These are phyloP conservation scores for Hypoxylon sp. DNA, from an alignment of 2,329 filamentous ascomycete species.

Conservation along the genomic window DNA sequence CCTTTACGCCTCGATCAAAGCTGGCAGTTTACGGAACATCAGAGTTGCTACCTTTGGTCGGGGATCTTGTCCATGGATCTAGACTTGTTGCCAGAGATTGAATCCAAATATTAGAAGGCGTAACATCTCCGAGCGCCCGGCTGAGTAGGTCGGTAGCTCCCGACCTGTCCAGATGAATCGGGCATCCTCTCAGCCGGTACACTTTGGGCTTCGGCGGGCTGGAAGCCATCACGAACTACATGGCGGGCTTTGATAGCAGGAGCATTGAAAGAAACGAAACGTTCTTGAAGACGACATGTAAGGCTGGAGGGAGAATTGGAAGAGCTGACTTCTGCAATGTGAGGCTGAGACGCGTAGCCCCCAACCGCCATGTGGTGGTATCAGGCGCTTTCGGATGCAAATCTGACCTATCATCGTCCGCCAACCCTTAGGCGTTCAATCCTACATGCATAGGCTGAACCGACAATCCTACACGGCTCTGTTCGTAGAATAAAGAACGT, in stretches of 20 bases:
- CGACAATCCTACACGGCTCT: background rate
- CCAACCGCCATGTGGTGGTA: background rate
- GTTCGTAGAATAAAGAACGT: background rate
- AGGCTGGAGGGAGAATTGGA: background rate
- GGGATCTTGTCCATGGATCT: slow-evolving; percentile 16
- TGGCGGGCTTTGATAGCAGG: background rate
- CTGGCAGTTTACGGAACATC: slow-evolving; percentile 35
- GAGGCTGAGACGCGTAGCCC: background rate
- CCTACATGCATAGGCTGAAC: background rate
- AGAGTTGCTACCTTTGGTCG: slow-evolving; percentile 42
- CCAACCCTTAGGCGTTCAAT: background rate
- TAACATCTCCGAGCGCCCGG: slow-evolving; percentile 29
- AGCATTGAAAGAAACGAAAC: background rate
- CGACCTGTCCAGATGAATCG: slow-evolving; percentile 20
- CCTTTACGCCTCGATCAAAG: slow-evolving; percentile 5
- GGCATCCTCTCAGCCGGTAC: slow-evolving; percentile 28
- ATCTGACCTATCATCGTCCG: slow-evolving; percentile 3
- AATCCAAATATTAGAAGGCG: slow-evolving; percentile 29
- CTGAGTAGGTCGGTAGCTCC: slow-evolving; percentile 20
- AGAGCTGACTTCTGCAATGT: background rate
- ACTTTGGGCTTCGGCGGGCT: slow-evolving; percentile 10
- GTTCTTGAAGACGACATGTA: background rate
- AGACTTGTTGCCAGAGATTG: slow-evolving; percentile 37
- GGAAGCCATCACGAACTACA: slow-evolving; percentile 16
- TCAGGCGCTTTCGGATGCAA: background rate